A percentile compares a stretch with the other conserved stretches of the same genome.
phyloP scores from a whole-genome alignment of 768 basidiomycete genomes.

The Daedalea quercina region DNA sequence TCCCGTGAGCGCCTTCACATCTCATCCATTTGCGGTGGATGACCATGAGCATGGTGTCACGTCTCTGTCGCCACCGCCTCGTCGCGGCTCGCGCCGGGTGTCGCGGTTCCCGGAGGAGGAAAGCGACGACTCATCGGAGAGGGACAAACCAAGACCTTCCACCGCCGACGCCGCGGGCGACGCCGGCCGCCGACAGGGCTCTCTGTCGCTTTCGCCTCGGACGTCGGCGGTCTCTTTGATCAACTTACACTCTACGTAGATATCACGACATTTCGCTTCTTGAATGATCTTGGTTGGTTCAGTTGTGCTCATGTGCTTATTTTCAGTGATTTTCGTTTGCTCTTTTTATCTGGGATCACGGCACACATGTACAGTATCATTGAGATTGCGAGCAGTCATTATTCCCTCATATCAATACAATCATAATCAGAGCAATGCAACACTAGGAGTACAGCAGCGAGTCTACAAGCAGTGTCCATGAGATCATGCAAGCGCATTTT shows the following conservation, averaged over 20 bases:
- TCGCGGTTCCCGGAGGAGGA: slow-evolving; percentile 12
- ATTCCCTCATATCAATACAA: slow-evolving; percentile 2
- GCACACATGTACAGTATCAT: neutral
- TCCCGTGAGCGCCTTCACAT: slow-evolving; percentile 16
- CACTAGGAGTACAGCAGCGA: neutral
- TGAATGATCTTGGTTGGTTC: neutral
- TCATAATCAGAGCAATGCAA: slow-evolving; percentile 1
- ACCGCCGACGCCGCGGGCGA: neutral
- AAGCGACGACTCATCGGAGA: slow-evolving; percentile 3
- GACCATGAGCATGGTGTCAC: slow-evolving; percentile 33
- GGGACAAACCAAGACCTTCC: neutral
- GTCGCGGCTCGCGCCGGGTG: slow-evolving; percentile 48
- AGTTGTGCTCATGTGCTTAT: neutral
- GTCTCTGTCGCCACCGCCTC: slow-evolving; percentile 58
- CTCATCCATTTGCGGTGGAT: slow-evolving; percentile 22
- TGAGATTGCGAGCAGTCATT: neutral
- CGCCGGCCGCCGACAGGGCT: neutral
- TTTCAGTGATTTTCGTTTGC: neutral
- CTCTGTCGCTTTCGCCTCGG: slow-evolving; percentile 1
- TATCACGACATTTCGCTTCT: neutral
- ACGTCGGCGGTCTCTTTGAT: slow-evolving; percentile 4
- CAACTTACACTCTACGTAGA: neutral
- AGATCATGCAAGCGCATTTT: slow-evolving; percentile 83
- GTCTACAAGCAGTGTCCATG: neutral
- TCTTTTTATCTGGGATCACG: neutral